Evolutionary conservation across 2,329 filamentous ascomycete genomes (phyloP).

Genomic region (Xylariaceae sp.): DNA sequence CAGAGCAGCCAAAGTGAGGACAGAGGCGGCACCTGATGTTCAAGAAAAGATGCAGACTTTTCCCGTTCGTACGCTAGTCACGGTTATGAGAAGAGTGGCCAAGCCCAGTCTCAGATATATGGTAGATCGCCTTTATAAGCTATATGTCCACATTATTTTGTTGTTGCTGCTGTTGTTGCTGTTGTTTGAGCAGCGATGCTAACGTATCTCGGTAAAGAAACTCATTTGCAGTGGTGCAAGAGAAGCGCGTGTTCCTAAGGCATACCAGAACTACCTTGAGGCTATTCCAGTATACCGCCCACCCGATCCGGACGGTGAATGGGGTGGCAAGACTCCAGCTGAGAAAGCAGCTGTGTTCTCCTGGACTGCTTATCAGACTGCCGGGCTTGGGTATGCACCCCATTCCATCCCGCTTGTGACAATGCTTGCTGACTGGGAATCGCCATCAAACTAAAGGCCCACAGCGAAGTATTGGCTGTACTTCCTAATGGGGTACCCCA

Average conservation of each 20-base stretch:
- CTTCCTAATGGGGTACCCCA: conserved; percentile 31
- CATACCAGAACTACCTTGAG: too few relatives aligned
- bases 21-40: not conserved
- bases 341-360: conserved; percentile 30
- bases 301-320: conserved; percentile 35
- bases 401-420: not conserved
- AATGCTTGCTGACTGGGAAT: not conserved
- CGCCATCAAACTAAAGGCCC: conserved; percentile 10
- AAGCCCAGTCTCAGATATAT: conserved; percentile 11
- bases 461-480: conserved; percentile 38
- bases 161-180: too few relatives aligned
- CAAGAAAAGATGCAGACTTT: not conserved
- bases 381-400: conserved; percentile 31
- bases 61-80: conserved; percentile 1
- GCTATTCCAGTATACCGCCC: too few relatives aligned
- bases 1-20: not conserved
- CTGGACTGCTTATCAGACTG: conserved; percentile 38
- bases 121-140: too few relatives aligned
- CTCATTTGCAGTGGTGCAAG: too few relatives aligned
- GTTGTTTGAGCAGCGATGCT: too few relatives aligned
- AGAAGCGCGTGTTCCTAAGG: too few relatives aligned
- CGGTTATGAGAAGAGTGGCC: conserved; percentile 2
- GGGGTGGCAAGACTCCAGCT: conserved; percentile 29
- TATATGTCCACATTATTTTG: too few relatives aligned
- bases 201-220: too few relatives aligned